Evolutionary conservation across 805 yeast genomes (phyloP), one percentile per base, ranked within the genome.

Genomic region (Saccharomycopsis fibuligera): DNA sequence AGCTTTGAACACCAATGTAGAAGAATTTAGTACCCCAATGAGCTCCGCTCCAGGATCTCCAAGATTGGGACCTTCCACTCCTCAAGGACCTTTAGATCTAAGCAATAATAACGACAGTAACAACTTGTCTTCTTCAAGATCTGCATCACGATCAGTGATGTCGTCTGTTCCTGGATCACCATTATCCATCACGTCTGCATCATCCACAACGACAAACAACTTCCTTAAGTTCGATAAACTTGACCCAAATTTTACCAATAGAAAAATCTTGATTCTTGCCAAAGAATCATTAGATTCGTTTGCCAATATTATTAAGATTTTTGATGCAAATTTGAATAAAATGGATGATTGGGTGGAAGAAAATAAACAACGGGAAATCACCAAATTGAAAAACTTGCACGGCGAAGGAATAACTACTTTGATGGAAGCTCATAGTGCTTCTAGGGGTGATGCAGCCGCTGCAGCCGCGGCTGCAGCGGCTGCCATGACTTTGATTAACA

Each of bases 261-360:
- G 86, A 21, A 79, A 83, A 54, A 86, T 88, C 1, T 67, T 93
- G 23, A 74, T 85, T 4, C 70, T 91, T 52, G 97, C 98, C 0
- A 83, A 84, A 56, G 99, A 93, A 63, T 83, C 96, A 0, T 68
- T 91, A 42, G 93, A 85, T 38, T 86, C 90, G 88, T 83, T 91
- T 33, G 75, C 82, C 36, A 84, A 85, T 49, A 82, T 91, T 17
- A 88, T 89, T 55, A 75, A 74, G 44, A 90, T 90, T 5, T 88
- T 95, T 57, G 91, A 86, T 60, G 90, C 86, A 41, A 89, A 89
- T 44, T 69, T 91, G 47, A 82, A 78, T 42, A 81, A 82, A 55
- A 96, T 96, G 1, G 97, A 93, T 62, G 69, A 73, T 22, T 91
- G 97, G 97, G 76, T 79, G 12, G 54, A 51, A 22, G 24, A 31